phyloP scores from a whole-genome alignment of 1,284 basidiomycete genomes.

The Butyriboletus appendiculatus region DNA sequence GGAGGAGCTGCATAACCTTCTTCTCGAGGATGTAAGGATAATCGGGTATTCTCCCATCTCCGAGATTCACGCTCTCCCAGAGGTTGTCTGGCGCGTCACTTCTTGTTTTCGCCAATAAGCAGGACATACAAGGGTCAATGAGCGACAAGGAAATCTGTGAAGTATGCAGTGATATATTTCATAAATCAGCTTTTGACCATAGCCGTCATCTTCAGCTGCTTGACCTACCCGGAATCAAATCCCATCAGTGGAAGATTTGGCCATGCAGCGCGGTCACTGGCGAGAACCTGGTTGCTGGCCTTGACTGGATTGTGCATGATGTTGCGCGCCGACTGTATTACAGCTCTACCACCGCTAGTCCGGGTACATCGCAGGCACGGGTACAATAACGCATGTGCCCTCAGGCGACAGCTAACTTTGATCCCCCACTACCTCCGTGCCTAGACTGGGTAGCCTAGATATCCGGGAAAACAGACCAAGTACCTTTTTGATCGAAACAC shows the following conservation, averaged over 20 bases:
- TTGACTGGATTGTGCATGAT: conserved; percentile 95
- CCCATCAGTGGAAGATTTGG: conserved; percentile 90
- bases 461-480: conserved; percentile 2
- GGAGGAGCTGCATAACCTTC: conserved; percentile 81
- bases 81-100: conserved; percentile 92
- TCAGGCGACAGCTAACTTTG: neutral
- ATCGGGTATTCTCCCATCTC: conserved; percentile 9
- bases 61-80: conserved; percentile 44
- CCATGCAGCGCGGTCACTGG: conserved; percentile 94
- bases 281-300: conserved; percentile 78
- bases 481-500: conserved; percentile 12
- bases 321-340: conserved; percentile 84
- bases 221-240: conserved; percentile 73
- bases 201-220: conserved; percentile 56
- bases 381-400: neutral
- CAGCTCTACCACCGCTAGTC: conserved; percentile 29
- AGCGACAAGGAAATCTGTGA: conserved; percentile 79
- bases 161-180: conserved; percentile 47
- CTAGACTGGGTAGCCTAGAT: conserved; percentile 8
- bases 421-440: conserved; percentile 10
- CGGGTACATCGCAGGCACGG: neutral
- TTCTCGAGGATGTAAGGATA: conserved; percentile 85
- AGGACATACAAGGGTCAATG: conserved; percentile 91
- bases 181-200: conserved; percentile 11
- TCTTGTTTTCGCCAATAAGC: conserved; percentile 98